These are phyloP conservation scores for Cucurbita ficifolia DNA, from an alignment of 306 rosid genomes.

Conservation along the genomic window DNA sequence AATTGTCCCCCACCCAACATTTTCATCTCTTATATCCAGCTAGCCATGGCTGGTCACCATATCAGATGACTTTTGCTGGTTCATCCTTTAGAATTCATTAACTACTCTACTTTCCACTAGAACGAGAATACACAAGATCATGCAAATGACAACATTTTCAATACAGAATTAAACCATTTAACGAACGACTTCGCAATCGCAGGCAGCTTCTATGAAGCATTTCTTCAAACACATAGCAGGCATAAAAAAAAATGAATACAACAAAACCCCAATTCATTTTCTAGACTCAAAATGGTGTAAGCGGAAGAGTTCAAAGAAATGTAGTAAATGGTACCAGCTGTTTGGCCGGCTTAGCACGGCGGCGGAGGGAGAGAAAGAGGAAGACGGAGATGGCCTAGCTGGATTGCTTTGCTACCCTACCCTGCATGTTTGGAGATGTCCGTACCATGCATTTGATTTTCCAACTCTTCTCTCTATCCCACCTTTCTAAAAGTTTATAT, in stretches of 20 bases:
- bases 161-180: background rate
- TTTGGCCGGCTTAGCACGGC: slow-evolving; percentile 75
- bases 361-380: slow-evolving; percentile 80
- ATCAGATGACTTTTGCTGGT: background rate
- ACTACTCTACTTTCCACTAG: background rate
- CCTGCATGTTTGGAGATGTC: background rate
- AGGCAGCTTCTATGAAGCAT: background rate
- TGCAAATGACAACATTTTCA: background rate
- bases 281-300: background rate
- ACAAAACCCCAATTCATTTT: background rate
- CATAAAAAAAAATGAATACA: background rate
- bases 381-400: slow-evolving; percentile 43
- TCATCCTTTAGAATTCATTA: background rate
- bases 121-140: background rate
- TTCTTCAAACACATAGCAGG: background rate
- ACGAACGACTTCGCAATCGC: background rate
- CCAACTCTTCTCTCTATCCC: background rate
- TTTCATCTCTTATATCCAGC: background rate
- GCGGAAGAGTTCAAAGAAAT: background rate
- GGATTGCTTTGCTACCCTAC: background rate
- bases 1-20: background rate
- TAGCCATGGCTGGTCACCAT: background rate
- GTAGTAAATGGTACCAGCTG: slow-evolving; percentile 33
- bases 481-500: background rate
- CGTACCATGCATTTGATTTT: background rate